phyloP scores from a whole-genome alignment of 2,329 filamentous ascomycete species.

The Neopestalotiopsis clavispora region DNA sequence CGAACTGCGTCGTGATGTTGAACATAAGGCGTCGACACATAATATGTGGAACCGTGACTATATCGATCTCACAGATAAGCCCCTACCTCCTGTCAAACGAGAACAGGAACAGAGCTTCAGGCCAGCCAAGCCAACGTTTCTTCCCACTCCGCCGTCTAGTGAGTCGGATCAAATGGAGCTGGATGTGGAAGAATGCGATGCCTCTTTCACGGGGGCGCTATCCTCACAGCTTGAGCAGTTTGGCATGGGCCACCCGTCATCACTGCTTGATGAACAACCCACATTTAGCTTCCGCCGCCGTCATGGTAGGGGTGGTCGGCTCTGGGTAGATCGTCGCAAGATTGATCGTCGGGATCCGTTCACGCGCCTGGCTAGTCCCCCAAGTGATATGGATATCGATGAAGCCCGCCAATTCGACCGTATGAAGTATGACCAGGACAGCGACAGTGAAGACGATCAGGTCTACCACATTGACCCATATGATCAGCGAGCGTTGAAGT shows the following conservation, averaged over 20 bases:
- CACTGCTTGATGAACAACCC: constrained; percentile 40
- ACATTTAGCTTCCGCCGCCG: constrained; percentile 79
- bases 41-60: constrained; percentile 90
- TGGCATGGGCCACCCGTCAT: constrained; percentile 26
- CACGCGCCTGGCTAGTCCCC: constrained; percentile 28
- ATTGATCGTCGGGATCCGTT: constrained; percentile 12
- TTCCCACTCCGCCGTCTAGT: constrained; percentile 68
- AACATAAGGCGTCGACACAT: constrained; percentile 86
- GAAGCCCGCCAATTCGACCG: constrained; percentile 59
- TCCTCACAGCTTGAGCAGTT: constrained; percentile 47
- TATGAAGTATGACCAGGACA: constrained; percentile 88
- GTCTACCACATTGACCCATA: constrained; percentile 78
- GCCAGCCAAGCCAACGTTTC: constrained; percentile 72
- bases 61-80: constrained; percentile 84
- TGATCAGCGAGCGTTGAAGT: constrained; percentile 63
- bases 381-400: constrained; percentile 32
- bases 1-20: constrained; percentile 80
- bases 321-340: constrained; percentile 83
- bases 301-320: constrained; percentile 80
- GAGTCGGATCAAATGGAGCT: constrained; percentile 62
- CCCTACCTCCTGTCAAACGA: constrained; percentile 79
- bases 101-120: constrained; percentile 69
- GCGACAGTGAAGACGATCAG: constrained; percentile 76
- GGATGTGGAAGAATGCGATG: constrained; percentile 46
- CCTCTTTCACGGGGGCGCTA: constrained; percentile 33